phyloP scores from a whole-genome alignment of 2,329 filamentous ascomycete species.

The Ophiobolus disseminans region DNA sequence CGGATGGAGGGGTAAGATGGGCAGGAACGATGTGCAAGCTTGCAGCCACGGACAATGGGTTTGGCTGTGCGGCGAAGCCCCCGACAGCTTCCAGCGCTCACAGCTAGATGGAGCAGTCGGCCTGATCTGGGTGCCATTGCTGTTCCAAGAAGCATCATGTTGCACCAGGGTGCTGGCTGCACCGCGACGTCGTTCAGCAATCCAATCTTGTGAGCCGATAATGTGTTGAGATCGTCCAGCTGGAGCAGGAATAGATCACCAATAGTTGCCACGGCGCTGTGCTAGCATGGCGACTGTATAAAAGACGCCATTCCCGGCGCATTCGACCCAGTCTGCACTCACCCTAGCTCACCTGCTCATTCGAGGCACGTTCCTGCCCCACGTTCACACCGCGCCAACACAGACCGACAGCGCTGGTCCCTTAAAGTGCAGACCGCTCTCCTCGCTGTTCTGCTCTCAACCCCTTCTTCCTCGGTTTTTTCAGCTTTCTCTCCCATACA shows the following conservation, averaged over 20 bases:
- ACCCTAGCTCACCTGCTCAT: slow-evolving; percentile 19
- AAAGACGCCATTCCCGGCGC: slow-evolving; percentile 9
- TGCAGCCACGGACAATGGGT: slow-evolving; percentile 1
- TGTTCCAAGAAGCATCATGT: neutral
- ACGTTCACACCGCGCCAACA: slow-evolving; percentile 20
- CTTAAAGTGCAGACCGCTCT: slow-evolving; percentile 33
- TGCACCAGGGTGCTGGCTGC: too few species aligned
- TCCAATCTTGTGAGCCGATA: neutral
- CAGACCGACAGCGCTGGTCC: slow-evolving; percentile 20
- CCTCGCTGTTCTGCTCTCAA: slow-evolving; percentile 23
- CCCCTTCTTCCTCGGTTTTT: slow-evolving; percentile 7
- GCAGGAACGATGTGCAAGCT: slow-evolving; percentile 1
- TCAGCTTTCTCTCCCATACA: slow-evolving; percentile 6
- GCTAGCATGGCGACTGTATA: slow-evolving; percentile 4
- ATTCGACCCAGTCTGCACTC: slow-evolving; percentile 19
- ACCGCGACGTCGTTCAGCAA: too few species aligned
- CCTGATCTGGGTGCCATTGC: too few species aligned
- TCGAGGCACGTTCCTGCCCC: slow-evolving; percentile 35
- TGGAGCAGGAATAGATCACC: slow-evolving; percentile 3
- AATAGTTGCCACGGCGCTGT: neutral
- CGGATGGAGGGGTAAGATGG: neutral
- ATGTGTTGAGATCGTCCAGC: slow-evolving; percentile 6
- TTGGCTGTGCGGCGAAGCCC: neutral
- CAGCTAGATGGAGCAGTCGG: too few species aligned
- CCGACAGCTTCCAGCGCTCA: too few species aligned